These are phyloP conservation scores for Proliferodiscus dingleyae DNA, from an alignment of 2,329 filamentous ascomycete species.

Conservation along the genomic window DNA sequence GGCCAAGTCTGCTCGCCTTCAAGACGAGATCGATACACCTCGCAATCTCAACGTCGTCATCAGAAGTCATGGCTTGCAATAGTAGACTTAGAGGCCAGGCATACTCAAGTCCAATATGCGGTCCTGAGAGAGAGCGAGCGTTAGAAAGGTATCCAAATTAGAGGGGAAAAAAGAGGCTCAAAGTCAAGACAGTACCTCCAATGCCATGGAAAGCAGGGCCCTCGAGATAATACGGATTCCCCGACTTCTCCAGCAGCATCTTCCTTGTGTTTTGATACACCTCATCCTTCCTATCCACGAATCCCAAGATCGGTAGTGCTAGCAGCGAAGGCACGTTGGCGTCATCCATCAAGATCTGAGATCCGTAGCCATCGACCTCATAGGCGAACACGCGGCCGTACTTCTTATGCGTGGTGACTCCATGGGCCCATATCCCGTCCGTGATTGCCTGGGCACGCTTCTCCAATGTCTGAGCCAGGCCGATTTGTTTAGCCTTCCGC, in stretches of 20 bases:
- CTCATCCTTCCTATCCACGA: constrained; percentile 57
- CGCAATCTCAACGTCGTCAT: constrained; percentile 77
- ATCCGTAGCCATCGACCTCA: constrained; percentile 84
- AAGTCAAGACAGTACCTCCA: constrained; percentile 69
- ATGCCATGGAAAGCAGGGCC: constrained; percentile 80
- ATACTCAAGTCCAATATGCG: constrained; percentile 75
- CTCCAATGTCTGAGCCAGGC: constrained; percentile 52
- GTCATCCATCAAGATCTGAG: constrained; percentile 80
- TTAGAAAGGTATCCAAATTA: not conserved
- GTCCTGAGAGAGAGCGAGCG: constrained; percentile 36
- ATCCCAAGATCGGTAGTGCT: constrained; percentile 73
- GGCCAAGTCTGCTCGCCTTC: constrained; percentile 66
- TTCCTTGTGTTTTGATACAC: constrained; percentile 85
- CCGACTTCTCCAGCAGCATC: constrained; percentile 43
- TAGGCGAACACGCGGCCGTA: constrained; percentile 80
- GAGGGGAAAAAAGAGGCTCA: too few species aligned
- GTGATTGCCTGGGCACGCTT: constrained; percentile 58
- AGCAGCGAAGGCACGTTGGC: constrained; percentile 81
- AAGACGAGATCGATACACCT: constrained; percentile 70
- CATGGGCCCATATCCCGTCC: constrained; percentile 78
- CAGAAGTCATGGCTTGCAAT: constrained; percentile 83
- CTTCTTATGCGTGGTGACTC: constrained; percentile 68
- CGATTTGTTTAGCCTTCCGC: constrained; percentile 47
- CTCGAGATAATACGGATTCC: constrained; percentile 82
- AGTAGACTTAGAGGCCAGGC: constrained; percentile 97